Conservation (phyloP, 1,284 basidiomycete species). For the Ustanciosporium gigantosporum region DNA sequence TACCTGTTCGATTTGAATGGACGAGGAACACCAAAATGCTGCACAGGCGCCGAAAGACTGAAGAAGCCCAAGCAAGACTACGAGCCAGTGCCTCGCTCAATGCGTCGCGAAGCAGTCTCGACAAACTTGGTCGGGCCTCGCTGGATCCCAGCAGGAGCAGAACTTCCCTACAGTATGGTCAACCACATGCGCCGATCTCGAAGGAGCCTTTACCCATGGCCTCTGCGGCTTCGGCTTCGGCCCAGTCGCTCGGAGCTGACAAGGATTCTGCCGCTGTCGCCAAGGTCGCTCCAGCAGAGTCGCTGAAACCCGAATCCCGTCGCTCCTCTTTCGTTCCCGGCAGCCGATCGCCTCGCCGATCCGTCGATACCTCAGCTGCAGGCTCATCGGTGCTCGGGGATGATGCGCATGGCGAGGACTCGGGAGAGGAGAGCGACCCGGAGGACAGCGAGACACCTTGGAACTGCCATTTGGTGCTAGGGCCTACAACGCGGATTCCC, state of each 20-base stretch:
- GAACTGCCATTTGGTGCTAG: conserved; percentile 70
- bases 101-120: conserved; percentile 23
- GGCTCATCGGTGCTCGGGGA: conserved; percentile 22
- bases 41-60: conserved; percentile 2
- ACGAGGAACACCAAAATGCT: conserved; percentile 30
- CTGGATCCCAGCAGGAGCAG: conserved; percentile 15
- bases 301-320: conserved; percentile 8
- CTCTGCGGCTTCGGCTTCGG: conserved; percentile 11
- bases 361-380: conserved; percentile 27
- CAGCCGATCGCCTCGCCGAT: conserved; percentile 13
- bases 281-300: conserved; percentile 3
- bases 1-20: conserved; percentile 56
- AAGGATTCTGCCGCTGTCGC: too few relatives aligned
- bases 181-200: too few relatives aligned
- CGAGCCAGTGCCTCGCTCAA: conserved; percentile 26
- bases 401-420: conserved; percentile 20
- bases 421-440: conserved; percentile 68
- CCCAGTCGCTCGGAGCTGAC: conserved; percentile 10
- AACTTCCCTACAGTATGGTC: not conserved
- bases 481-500: conserved; percentile 52
- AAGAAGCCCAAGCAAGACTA: conserved; percentile 18
- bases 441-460: conserved; percentile 95
- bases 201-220: not conserved
- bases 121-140: conserved; percentile 1
- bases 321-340: conserved; percentile 27